phyloP scores from a whole-genome alignment of 1,139 yeast species.

The Pichia sp. region DNA sequence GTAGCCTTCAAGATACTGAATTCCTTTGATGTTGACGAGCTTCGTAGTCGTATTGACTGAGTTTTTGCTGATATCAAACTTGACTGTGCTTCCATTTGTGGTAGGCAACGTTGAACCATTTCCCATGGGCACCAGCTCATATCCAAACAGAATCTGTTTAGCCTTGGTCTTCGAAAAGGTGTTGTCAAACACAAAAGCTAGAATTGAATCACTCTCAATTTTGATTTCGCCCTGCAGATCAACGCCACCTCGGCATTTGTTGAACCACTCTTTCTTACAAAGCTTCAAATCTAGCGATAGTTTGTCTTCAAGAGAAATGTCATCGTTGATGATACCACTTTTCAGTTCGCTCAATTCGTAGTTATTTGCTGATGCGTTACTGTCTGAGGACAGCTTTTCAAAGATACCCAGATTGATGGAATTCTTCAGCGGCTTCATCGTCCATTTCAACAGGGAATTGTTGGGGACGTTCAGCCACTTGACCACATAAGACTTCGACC shows the following conservation, averaged over 20 bases:
- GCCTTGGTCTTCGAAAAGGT: constrained; percentile 81
- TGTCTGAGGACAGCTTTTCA: constrained; percentile 13
- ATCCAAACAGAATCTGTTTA: constrained; percentile 69
- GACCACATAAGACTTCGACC: constrained; percentile 79
- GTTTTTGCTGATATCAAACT: neutral
- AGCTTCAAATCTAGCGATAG: constrained; percentile 29
- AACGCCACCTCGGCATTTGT: constrained; percentile 44
- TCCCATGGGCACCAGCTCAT: constrained; percentile 28
- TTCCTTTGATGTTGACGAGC: constrained; percentile 34
- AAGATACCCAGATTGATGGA: constrained; percentile 68
- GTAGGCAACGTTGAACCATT: neutral
- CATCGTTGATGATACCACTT: constrained; percentile 20
- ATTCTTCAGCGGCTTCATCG: constrained; percentile 72
- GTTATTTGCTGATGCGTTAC: neutral
- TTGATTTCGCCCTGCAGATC: constrained; percentile 54
- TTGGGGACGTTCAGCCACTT: constrained; percentile 83
- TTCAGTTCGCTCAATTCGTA: constrained; percentile 7
- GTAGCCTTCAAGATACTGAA: constrained; percentile 64
- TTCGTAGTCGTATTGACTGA: constrained; percentile 14
- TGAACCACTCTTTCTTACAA: constrained; percentile 35
- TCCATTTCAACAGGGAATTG: constrained; percentile 64
- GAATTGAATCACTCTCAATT: constrained; percentile 45
- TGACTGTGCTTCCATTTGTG: neutral
- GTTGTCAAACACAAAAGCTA: constrained; percentile 88
- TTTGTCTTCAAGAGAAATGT: constrained; percentile 29